phyloP scores from a whole-genome alignment of 2,329 filamentous ascomycete species.

The Microcyclospora tardicrescens region DNA sequence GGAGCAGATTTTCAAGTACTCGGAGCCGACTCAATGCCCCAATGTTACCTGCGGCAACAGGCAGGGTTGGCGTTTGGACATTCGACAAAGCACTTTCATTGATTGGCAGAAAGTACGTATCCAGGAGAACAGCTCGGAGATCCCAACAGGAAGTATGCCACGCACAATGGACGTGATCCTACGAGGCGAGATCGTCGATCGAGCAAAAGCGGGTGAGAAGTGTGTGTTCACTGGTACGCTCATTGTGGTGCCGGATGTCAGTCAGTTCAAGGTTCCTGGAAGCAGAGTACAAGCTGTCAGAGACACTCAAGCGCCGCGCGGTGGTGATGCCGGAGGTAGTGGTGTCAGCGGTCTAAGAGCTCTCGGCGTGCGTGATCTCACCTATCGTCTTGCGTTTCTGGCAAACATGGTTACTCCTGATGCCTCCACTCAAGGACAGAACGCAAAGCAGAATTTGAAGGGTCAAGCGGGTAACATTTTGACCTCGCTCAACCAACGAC shows the following conservation, averaged over 20 bases:
- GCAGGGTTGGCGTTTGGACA: slow-evolving; percentile 89
- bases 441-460: slow-evolving; percentile 50
- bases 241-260: slow-evolving; percentile 94
- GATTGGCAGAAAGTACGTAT: slow-evolving; percentile 99
- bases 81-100: slow-evolving; percentile 91
- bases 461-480: slow-evolving; percentile 75
- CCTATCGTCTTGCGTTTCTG: slow-evolving; percentile 91
- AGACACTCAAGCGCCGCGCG: slow-evolving; percentile 63
- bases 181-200: slow-evolving; percentile 91
- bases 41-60: slow-evolving; percentile 80
- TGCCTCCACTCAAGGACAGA: slow-evolving; percentile 62
- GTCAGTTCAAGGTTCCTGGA: slow-evolving; percentile 82
- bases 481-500: slow-evolving; percentile 64
- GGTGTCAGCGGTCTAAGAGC: slow-evolving; percentile 83
- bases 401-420: slow-evolving; percentile 94
- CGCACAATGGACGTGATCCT: slow-evolving; percentile 95
- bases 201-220: slow-evolving; percentile 93
- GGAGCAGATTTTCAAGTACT: slow-evolving; percentile 95
- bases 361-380: slow-evolving; percentile 86
- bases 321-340: slow-evolving; percentile 62
- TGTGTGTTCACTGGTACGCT: slow-evolving; percentile 94
- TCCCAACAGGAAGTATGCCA: slow-evolving; percentile 96
- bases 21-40: slow-evolving; percentile 89
- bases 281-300: slow-evolving; percentile 69
- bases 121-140: slow-evolving; percentile 96